phyloP scores from a whole-genome alignment of 768 basidiomycete genomes.

The Lyophyllum decastes region DNA sequence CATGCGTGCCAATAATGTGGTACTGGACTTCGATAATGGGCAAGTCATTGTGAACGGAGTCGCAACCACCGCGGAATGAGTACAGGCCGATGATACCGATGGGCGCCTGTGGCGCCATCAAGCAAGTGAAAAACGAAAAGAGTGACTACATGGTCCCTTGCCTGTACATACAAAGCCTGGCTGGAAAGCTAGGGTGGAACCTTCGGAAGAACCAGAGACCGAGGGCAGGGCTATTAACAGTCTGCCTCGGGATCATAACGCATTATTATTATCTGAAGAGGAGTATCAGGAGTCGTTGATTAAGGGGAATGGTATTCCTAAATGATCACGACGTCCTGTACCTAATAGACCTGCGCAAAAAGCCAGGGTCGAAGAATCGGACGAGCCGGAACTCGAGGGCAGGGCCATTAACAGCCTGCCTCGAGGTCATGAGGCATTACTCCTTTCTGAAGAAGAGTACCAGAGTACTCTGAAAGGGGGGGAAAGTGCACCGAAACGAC shows the following conservation, averaged over 20 bases:
- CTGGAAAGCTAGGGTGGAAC: neutral
- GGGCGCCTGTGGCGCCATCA: neutral
- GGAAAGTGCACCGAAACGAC: neutral
- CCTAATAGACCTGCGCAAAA: too few relatives aligned
- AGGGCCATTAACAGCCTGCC: too few relatives aligned
- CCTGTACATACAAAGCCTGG: neutral
- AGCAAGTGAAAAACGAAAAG: slow-evolving; percentile 1
- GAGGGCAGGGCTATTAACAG: neutral
- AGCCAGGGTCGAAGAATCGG: too few relatives aligned
- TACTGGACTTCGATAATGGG: slow-evolving; percentile 24
- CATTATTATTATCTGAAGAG: neutral
- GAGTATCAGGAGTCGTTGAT: neutral
- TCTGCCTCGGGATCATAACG: neutral
- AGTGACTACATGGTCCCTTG: neutral
- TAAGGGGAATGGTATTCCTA: neutral
- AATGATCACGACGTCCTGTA: too few relatives aligned
- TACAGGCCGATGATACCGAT: neutral
- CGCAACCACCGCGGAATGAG: too few relatives aligned
- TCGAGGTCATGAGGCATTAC: too few relatives aligned
- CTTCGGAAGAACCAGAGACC: neutral
- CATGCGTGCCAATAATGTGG: slow-evolving; percentile 23
- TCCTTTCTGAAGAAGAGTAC: too few relatives aligned
- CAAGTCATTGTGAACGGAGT: slow-evolving; percentile 12
- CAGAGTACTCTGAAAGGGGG: too few relatives aligned
- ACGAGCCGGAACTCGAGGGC: too few relatives aligned